Evolutionary conservation across 495 filamentous ascomycete species (phyloP).

Genomic region (Staphylotrichum tortipilum): DNA sequence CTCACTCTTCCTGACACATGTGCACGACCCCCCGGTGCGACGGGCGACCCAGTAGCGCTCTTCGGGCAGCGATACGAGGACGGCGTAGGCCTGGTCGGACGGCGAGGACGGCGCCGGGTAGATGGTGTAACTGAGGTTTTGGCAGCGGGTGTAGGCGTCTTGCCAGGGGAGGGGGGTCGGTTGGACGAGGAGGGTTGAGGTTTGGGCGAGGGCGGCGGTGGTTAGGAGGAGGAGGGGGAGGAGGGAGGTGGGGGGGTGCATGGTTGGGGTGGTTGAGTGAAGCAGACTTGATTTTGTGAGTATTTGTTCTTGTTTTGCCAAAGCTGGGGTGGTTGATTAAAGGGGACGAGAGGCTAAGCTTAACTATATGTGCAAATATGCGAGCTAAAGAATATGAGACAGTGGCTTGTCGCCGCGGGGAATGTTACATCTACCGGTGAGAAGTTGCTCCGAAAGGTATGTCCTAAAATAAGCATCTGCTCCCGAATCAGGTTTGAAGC

Average conservation of each 20-base stretch:
- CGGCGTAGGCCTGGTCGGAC: background rate
- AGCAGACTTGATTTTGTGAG: background rate
- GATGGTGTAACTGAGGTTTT: background rate
- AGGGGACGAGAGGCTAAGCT: no score
- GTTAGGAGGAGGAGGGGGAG: background rate
- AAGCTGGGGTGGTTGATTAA: no score
- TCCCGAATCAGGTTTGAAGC: no score
- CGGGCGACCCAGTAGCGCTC: slow-evolving; percentile 1
- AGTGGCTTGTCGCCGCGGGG: background rate
- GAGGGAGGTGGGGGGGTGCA: background rate
- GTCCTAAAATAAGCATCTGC: no score
- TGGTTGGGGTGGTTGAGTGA: no score
- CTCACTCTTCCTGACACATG: background rate
- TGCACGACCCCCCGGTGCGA: background rate
- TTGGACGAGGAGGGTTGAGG: background rate
- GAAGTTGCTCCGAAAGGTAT: background rate
- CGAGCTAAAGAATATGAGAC: no score
- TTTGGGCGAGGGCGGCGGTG: background rate
- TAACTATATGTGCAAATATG: no score
- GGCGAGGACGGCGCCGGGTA: background rate
- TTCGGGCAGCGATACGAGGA: background rate
- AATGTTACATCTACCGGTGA: background rate
- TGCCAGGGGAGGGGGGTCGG: background rate
- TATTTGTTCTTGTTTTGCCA: no score
- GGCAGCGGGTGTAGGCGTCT: background rate